A percentile compares a stretch with the other conserved stretches of the same genome.
Conservation (phyloP, 169 alveolate species). For the Eimeria tenella region DNA sequence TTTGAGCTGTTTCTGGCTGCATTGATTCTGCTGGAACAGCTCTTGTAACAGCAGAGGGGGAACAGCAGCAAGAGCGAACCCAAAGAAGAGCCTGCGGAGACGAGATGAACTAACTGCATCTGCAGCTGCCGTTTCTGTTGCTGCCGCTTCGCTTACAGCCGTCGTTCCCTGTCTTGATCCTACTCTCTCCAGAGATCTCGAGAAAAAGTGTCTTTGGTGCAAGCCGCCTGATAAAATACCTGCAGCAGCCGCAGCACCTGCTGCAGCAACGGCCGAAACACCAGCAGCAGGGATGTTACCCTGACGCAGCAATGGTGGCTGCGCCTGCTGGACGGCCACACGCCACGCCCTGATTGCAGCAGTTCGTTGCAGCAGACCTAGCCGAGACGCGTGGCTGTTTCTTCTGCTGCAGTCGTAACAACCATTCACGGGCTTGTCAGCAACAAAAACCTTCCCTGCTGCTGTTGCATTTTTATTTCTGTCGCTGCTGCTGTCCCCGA, state of each 20-base stretch:
- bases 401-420: conserved; percentile 15
- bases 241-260: conserved; percentile 23
- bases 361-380: not conserved
- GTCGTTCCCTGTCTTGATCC: not conserved
- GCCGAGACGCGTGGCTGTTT: not conserved
- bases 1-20: conserved; percentile 23
- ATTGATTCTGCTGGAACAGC: conserved; percentile 43
- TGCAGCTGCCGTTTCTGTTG: not conserved
- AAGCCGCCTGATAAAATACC: too few species aligned
- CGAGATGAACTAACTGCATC: not conserved
- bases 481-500: conserved; percentile 22
- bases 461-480: not conserved
- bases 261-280: not conserved
- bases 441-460: conserved; percentile 5
- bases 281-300: not conserved
- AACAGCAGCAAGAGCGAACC: conserved; percentile 30
- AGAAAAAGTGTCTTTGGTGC: too few species aligned
- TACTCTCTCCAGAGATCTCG: not conserved
- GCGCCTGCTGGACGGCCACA: not conserved
- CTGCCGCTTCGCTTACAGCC: conserved; percentile 16
- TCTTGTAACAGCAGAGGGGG: not conserved
- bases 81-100: not conserved
- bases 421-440: not conserved
- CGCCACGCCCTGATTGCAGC: not conserved
- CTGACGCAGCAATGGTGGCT: conserved; percentile 10